Percentiles rank a stretch among this genome's conserved stretches.
Conservation (phyloP, 306 rosid genomes). For the Trifolium repens region DNA sequence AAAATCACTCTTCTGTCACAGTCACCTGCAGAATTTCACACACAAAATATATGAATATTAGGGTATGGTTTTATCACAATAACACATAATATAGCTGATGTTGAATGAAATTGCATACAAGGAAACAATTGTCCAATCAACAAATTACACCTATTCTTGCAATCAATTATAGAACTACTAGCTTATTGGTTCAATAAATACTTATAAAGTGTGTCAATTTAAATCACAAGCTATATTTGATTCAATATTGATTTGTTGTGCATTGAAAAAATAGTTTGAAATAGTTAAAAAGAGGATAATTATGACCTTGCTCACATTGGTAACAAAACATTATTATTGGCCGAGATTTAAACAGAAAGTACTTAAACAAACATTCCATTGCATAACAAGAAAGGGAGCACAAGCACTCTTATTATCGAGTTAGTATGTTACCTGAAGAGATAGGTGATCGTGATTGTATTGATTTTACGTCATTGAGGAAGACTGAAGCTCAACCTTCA, state of each 20-base stretch:
- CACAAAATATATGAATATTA: not conserved
- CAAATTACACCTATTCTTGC: not conserved
- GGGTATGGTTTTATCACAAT: not conserved
- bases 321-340: not conserved
- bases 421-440: slow-evolving; percentile 31
- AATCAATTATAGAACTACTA: not conserved
- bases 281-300: slow-evolving; percentile 6
- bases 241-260: not conserved
- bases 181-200: not conserved
- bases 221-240: not conserved
- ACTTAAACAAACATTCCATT: not conserved
- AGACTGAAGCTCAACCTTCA: slow-evolving; percentile 27
- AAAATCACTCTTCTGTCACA: not conserved
- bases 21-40: not conserved
- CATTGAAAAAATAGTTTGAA: not conserved
- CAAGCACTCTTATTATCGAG: not conserved
- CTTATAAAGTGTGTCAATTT: slow-evolving; percentile 8
- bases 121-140: not conserved
- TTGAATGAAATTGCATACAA: not conserved
- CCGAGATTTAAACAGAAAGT: not conserved
- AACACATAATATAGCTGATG: slow-evolving; percentile 6
- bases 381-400: not conserved
- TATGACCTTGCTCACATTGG: not conserved
- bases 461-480: slow-evolving; percentile 11
- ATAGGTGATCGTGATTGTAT: not conserved